Evolutionary conservation across 768 basidiomycete species (phyloP), one percentile per base, ranked within the genome.

Genomic region (Russula foetens): DNA sequence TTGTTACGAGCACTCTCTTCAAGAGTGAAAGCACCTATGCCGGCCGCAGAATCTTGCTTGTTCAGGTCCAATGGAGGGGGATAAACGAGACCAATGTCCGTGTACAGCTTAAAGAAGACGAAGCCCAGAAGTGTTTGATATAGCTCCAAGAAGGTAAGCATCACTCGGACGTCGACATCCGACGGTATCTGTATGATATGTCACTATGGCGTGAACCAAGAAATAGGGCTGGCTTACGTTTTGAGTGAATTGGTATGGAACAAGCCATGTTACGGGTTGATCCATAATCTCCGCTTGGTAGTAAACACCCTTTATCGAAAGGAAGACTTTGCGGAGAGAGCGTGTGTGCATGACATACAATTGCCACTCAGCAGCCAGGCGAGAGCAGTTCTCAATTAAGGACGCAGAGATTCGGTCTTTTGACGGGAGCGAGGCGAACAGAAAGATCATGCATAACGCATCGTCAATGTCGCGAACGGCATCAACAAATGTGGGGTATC

Each of bases 221-320:
- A 15, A 17, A 46, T 50, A 17, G 56, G 49, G 56, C 57, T 12
- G 46, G 44, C 84, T 57, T 68, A 97, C 94, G 66, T 81, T 86
- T 75, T 99, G 97, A 1, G 94, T 95, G 74, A 99, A 99, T 69
- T 92, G 91, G 72, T 97, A 98, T 1, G 96, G 95, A 21, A 97
- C 90, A 31, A 98, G 83, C 97, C 97, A 99, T 39, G 88, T 95
- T 47, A 98, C 82, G 31, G 81, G 85, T 74, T 98, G 90, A 63
- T 91, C 94, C 79, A 93, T 86, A 26, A 98, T 80, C 71, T 96
- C 91, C 9, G 92, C 95, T 74, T 98, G 95, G 72, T 95, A 98
- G 74, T 98, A 99, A 47, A 99, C 84, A 43, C 97, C 97, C 75
- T 98, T 98, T 73, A 99, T 96, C 44, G 92, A 94, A 57, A 99